Conservation (phyloP, 108 stramenopile species). For the Cylindrotheca closterium region DNA sequence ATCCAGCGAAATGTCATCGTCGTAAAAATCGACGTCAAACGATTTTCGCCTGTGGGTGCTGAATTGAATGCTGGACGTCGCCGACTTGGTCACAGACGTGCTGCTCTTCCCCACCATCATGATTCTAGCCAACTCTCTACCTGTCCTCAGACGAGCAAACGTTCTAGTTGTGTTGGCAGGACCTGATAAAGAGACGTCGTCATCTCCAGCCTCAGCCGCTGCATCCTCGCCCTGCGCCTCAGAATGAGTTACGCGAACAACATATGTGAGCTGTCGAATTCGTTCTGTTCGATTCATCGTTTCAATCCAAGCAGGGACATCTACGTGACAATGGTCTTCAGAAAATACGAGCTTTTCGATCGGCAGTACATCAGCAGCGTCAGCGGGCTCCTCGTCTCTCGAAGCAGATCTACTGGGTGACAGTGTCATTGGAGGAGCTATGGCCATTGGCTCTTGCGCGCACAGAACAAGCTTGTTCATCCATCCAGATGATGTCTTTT, state of each 20-base stretch:
- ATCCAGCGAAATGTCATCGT: background rate
- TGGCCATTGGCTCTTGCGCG: constrained; percentile 19
- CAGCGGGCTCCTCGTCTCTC: background rate
- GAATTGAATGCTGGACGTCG: background rate
- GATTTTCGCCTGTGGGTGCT: background rate
- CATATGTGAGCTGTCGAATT: constrained; percentile 72
- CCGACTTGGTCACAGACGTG: background rate
- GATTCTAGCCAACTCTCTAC: constrained; percentile 63
- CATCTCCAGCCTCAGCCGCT: constrained; percentile 2
- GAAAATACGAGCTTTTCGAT: constrained; percentile 26
- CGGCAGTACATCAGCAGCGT: background rate
- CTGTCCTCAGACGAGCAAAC: constrained; percentile 25
- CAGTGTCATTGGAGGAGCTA: background rate
- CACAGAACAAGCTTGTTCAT: constrained; percentile 40
- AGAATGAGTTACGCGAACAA: constrained; percentile 49
- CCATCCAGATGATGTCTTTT: constrained; percentile 30
- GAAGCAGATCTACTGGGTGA: background rate
- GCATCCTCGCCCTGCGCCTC: constrained; percentile 15
- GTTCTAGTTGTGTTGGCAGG: constrained; percentile 7
- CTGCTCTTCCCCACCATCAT: constrained; percentile 50
- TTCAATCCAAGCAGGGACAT: constrained; percentile 88
- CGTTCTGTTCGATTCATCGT: constrained; percentile 76
- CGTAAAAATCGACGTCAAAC: background rate
- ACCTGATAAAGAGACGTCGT: background rate
- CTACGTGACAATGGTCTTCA: constrained; percentile 40